A percentile compares a stretch with the other conserved stretches of the same genome.
Conservation (phyloP, 805 yeast genomes). For the Blastobotrys chiropterorum region DNA sequence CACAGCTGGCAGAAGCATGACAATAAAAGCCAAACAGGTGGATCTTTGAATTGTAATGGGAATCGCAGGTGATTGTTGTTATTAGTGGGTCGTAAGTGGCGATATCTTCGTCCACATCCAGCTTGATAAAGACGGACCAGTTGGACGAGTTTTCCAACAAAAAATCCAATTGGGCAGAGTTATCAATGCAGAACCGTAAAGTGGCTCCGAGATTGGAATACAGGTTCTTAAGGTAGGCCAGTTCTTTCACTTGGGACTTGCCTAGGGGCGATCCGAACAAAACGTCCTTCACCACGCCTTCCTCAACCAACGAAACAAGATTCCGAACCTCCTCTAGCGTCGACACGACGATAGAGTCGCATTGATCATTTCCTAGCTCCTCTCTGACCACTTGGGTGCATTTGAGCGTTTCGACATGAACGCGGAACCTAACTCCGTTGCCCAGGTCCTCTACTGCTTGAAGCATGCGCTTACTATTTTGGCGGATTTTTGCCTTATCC, state of each 20-base stretch:
- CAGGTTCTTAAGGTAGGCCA: constrained; percentile 38
- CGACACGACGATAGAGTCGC: constrained; percentile 47
- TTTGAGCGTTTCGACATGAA: constrained; percentile 73
- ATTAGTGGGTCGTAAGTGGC: not conserved
- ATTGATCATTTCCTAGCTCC: constrained; percentile 40
- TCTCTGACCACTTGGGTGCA: constrained; percentile 50
- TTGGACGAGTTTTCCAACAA: constrained; percentile 26
- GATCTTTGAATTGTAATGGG: not conserved
- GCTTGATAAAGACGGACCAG: constrained; percentile 62
- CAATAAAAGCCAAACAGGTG: constrained; percentile 60
- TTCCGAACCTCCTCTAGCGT: constrained; percentile 62
- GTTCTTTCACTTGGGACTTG: constrained; percentile 31
- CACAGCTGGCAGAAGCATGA: constrained; percentile 72
- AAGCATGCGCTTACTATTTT: constrained; percentile 10
- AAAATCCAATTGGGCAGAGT: constrained; percentile 46
- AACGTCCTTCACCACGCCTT: constrained; percentile 42
- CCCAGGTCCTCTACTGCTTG: constrained; percentile 1
- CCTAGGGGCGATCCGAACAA: constrained; percentile 54
- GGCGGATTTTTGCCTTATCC: constrained; percentile 11
- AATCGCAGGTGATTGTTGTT: not conserved
- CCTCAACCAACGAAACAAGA: constrained; percentile 35
- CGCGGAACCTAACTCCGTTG: constrained; percentile 36
- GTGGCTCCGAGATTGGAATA: constrained; percentile 24
- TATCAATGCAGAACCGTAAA: constrained; percentile 48
- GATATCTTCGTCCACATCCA: constrained; percentile 53